Evolutionary conservation across 306 rosid genomes (phyloP).

Genomic region (Rubus parviflorus): DNA sequence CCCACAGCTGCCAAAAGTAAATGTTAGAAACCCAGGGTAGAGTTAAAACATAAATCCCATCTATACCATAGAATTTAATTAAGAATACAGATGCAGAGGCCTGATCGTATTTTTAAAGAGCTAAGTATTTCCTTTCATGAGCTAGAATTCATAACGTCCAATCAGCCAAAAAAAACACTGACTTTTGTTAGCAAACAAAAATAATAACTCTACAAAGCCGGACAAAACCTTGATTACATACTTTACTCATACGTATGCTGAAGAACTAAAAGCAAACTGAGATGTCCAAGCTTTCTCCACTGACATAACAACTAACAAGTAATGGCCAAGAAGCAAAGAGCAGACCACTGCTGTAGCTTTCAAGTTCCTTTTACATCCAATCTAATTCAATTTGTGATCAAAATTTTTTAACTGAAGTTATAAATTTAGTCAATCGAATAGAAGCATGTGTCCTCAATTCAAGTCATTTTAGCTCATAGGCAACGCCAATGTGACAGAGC

Average conservation of each 20-base stretch:
- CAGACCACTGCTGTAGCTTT: background rate
- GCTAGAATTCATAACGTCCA: background rate
- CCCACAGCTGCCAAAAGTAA: conserved; percentile 45
- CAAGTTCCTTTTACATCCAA: background rate
- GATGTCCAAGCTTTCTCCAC: background rate
- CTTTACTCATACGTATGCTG: background rate
- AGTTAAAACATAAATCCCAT: conserved; percentile 1
- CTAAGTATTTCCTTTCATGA: background rate
- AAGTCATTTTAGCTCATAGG: too few relatives aligned
- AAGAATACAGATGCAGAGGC: too few relatives aligned
- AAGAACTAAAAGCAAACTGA: background rate
- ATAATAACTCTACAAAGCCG: background rate
- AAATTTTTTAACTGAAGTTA: background rate
- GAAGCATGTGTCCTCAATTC: background rate
- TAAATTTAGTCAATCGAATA: background rate
- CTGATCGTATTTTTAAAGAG: too few relatives aligned
- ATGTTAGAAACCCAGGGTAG: background rate
- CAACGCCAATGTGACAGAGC: background rate
- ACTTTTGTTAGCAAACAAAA: background rate
- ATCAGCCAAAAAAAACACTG: background rate
- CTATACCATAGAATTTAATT: too few relatives aligned
- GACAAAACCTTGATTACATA: background rate
- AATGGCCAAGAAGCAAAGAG: background rate
- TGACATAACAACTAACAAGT: background rate
- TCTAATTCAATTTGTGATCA: background rate